Conservation (phyloP, 228 moss, liverwort and hornwort species). For the Sphagnum fallax region DNA sequence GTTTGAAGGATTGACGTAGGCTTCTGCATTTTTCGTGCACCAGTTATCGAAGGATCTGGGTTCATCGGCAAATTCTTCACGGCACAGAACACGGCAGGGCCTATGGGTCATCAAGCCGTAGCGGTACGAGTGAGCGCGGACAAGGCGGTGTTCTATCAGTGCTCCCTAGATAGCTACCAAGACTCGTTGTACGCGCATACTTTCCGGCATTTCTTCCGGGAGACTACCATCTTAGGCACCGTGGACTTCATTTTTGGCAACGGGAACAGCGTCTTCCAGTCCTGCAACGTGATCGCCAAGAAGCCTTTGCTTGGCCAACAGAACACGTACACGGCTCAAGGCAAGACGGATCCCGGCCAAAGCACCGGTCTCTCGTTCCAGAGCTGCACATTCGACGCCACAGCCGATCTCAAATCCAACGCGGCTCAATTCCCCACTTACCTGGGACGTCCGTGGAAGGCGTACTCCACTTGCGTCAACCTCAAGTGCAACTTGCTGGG, state of each 20-base stretch:
- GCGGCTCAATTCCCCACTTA: slow-evolving; percentile 16
- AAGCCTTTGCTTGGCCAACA: slow-evolving; percentile 18
- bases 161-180: slow-evolving; percentile 17
- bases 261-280: slow-evolving; percentile 36
- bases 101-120: slow-evolving; percentile 28
- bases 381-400: slow-evolving; percentile 42
- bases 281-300: slow-evolving; percentile 25
- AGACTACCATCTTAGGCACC: slow-evolving; percentile 37
- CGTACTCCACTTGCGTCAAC: slow-evolving; percentile 34
- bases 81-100: slow-evolving; percentile 35
- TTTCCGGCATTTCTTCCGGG: slow-evolving; percentile 39
- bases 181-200: slow-evolving; percentile 29
- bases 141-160: slow-evolving; percentile 25
- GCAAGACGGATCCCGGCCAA: slow-evolving; percentile 41
- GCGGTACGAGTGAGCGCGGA: slow-evolving; percentile 33
- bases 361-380: slow-evolving; percentile 42
- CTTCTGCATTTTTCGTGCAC: background rate
- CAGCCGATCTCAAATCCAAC: slow-evolving; percentile 11
- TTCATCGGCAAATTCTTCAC: slow-evolving; percentile 28
- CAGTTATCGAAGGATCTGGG: slow-evolving; percentile 28
- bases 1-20: no score
- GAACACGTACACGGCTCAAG: slow-evolving; percentile 56
- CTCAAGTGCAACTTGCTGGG: slow-evolving; percentile 21
- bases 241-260: slow-evolving; percentile 62
- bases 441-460: slow-evolving; percentile 52